These are phyloP conservation scores for Linum trigynum DNA, from an alignment of 345 rosid genomes.

Conservation along the genomic window DNA sequence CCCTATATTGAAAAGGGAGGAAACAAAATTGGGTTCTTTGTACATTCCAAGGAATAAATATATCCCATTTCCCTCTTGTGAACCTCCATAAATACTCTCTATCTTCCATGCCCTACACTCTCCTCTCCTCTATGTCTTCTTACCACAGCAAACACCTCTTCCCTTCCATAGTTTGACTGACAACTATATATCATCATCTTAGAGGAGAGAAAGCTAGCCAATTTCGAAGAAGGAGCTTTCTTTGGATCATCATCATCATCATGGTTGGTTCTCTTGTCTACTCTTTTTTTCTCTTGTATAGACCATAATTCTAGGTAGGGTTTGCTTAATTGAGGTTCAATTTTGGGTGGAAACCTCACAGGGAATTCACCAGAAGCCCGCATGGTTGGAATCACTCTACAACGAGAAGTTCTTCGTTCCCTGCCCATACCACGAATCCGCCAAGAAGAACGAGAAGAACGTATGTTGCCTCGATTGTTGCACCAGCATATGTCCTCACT, in stretches of 20 bases:
- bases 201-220: no score
- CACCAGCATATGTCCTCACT: conserved; percentile 69
- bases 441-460: conserved; percentile 76
- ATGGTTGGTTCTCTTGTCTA: neutral
- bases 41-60: neutral
- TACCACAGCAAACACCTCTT: neutral
- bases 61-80: neutral
- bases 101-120: neutral
- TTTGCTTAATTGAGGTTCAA: no score
- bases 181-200: neutral
- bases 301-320: no score
- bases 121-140: neutral
- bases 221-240: no score
- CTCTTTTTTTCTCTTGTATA: no score
- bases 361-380: conserved; percentile 16
- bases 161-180: neutral
- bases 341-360: no score
- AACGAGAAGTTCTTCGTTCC: conserved; percentile 79
- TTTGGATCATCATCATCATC: neutral
- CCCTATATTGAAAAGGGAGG: no score
- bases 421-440: conserved; percentile 51
- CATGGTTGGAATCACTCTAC: conserved; percentile 53
- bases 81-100: neutral
- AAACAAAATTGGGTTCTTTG: neutral
- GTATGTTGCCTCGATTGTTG: conserved; percentile 75